phyloP scores from a whole-genome alignment of 139 green algal genomes.

The Eudorina sp. region DNA sequence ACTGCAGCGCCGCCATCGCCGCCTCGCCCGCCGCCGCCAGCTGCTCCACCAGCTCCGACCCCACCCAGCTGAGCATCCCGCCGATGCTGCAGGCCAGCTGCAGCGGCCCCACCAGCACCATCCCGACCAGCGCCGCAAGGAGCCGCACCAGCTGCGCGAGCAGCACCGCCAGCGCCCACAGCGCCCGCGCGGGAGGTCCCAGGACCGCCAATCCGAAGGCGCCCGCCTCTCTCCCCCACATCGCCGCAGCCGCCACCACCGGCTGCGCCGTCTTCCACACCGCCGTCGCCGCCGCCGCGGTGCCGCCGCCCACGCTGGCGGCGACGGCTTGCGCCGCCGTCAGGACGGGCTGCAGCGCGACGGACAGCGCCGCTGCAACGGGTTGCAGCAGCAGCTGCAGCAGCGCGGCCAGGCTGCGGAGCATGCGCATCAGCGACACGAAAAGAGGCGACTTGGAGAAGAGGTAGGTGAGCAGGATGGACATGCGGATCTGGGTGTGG shows the following conservation, averaged over 20 bases:
- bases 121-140: conserved; percentile 24
- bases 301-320: not conserved
- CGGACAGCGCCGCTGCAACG: not conserved
- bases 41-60: not conserved
- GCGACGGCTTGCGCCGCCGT: not conserved
- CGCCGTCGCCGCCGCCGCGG: not conserved
- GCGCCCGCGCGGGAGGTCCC: conserved; percentile 12
- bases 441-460: conserved; percentile 83
- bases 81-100: not conserved
- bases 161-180: not conserved
- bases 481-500: conserved; percentile 81
- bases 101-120: conserved; percentile 37
- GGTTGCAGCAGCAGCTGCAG: conserved; percentile 43
- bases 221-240: not conserved
- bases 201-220: not conserved
- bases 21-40: conserved; percentile 3
- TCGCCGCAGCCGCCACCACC: conserved; percentile 5
- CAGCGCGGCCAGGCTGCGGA: conserved; percentile 37
- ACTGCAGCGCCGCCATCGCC: not conserved
- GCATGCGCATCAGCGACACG: conserved; percentile 64
- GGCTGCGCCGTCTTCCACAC: conserved; percentile 29
- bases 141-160: conserved; percentile 28
- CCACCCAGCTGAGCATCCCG: not conserved
- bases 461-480: conserved; percentile 90
- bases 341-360: conserved; percentile 4